phyloP scores from a whole-genome alignment of 495 filamentous ascomycete genomes.

The Sphaerosporella brunnea region DNA sequence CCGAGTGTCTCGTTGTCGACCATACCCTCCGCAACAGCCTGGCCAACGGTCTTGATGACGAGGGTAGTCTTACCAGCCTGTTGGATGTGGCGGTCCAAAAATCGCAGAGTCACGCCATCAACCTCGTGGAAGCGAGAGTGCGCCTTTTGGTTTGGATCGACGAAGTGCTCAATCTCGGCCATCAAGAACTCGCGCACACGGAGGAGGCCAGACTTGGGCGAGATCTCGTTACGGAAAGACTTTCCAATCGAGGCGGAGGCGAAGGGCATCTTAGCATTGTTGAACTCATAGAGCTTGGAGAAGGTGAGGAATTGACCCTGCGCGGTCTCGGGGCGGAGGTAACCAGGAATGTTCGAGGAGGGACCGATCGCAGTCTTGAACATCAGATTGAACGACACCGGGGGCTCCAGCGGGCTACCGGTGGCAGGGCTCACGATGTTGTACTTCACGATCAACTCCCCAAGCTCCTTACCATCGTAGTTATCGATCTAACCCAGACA shows the following conservation, averaged over 20 bases:
- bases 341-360: slow-evolving; percentile 39
- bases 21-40: slow-evolving; percentile 40
- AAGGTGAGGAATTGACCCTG: slow-evolving; percentile 65
- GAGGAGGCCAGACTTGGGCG: slow-evolving; percentile 52
- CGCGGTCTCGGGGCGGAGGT: slow-evolving; percentile 55
- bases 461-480: slow-evolving; percentile 53
- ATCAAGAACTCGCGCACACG: slow-evolving; percentile 67
- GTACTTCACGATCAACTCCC: slow-evolving; percentile 51
- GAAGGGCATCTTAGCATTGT: slow-evolving; percentile 55
- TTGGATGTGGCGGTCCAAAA: slow-evolving; percentile 42
- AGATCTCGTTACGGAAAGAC: slow-evolving; percentile 68
- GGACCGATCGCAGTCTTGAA: slow-evolving; percentile 59
- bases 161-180: slow-evolving; percentile 70
- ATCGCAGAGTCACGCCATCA: slow-evolving; percentile 42
- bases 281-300: slow-evolving; percentile 59
- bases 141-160: slow-evolving; percentile 58
- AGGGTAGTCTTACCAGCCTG: slow-evolving; percentile 40
- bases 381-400: slow-evolving; percentile 65
- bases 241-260: slow-evolving; percentile 62
- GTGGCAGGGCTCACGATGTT: slow-evolving; percentile 50
- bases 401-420: slow-evolving; percentile 39
- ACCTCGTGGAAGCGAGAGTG: slow-evolving; percentile 53
- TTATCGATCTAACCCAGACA: slow-evolving; percentile 42
- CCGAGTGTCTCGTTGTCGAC: slow-evolving; percentile 56
- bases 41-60: slow-evolving; percentile 37